Evolutionary conservation across 2,329 filamentous ascomycete genomes (phyloP).

Genomic region (Botrytis tulipae): DNA sequence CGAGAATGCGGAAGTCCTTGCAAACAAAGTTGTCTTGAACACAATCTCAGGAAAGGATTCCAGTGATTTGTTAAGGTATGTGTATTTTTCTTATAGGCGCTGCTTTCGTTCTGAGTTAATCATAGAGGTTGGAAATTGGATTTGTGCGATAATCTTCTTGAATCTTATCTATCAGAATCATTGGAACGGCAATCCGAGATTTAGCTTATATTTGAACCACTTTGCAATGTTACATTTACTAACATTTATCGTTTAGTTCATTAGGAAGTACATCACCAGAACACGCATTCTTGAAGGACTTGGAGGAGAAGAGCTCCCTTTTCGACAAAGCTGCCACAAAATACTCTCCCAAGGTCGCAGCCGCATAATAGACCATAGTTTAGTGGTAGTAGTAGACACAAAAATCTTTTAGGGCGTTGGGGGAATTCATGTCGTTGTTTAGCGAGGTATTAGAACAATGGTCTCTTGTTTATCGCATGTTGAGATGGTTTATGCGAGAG

Average conservation of each 20-base stretch:
- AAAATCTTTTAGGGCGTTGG: slow-evolving; percentile 12
- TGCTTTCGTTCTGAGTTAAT: background rate
- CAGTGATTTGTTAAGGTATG: slow-evolving; percentile 61
- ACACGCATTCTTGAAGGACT: slow-evolving; percentile 70
- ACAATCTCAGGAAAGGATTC: slow-evolving; percentile 72
- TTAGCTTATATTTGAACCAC: background rate
- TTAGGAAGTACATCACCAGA: slow-evolving; percentile 59
- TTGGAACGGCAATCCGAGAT: background rate
- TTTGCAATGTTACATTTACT: slow-evolving; percentile 17
- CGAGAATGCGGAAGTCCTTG: slow-evolving; percentile 70
- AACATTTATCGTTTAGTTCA: slow-evolving; percentile 42
- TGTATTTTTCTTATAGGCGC: slow-evolving; percentile 23
- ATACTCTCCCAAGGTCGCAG: slow-evolving; percentile 74
- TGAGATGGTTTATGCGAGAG: background rate
- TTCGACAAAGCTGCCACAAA: slow-evolving; percentile 86
- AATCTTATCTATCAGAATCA: background rate
- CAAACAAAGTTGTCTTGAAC: slow-evolving; percentile 78
- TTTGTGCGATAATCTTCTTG: background rate
- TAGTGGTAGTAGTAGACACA: background rate
- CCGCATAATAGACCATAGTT: slow-evolving; percentile 27
- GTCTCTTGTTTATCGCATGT: background rate
- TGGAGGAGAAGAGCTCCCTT: slow-evolving; percentile 79
- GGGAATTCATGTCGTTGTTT: slow-evolving; percentile 1
- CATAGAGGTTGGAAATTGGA: background rate
- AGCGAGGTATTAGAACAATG: background rate